Base-by-base conservation (phyloP, 1,284 basidiomycete genomes). In the Somion occarium region DNA sequence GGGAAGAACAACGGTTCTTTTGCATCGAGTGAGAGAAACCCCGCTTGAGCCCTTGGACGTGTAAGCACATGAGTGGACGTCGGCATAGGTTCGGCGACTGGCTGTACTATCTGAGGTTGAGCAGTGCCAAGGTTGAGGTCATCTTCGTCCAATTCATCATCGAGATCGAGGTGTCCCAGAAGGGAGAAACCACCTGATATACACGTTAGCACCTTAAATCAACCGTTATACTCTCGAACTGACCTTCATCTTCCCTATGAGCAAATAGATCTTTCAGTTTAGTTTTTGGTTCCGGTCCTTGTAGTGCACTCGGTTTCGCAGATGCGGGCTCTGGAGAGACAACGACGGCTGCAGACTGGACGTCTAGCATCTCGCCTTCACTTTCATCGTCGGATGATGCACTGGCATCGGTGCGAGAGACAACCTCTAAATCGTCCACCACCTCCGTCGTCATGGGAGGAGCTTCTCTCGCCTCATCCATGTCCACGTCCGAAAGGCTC, bases 261-360 rank as follows among this genome's bases (percentile, higher is more conserved):
- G 80, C 82, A 55, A 90, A 88, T 1, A 90, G 67, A 56, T 85
- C 82, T 59, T 86, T 87, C 19, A 90, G 70, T 37, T 73, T 72
- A 15, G 55, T 60, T 43, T 54, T 50, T 38, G 66, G 61, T 2
- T 48, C 45, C 9, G 47, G 38, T 22, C 7, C 15, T 34, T 7
- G 15, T 34, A 15, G 7, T 7, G 7, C 30, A 7, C 22, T 47
- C 38, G 7, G 46, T 7, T 25, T 4, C 51, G 43, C 15, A 53
- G 38, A 25, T n/a, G 22, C 30, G n/a, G n/a, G n/a, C n/a, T n/a
- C n/a, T n/a, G n/a, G n/a, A 13, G 48, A 19, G 19, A 19, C 9
- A 5, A 41, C 39, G 13, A n/a, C 44, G 34, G 13, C 38, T 15
- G 55, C 7, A 13, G 12, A 9, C 22, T 27, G 20, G 5, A 48